phyloP scores from a whole-genome alignment of 1,284 basidiomycete species.

The Takashimella koratensis region DNA sequence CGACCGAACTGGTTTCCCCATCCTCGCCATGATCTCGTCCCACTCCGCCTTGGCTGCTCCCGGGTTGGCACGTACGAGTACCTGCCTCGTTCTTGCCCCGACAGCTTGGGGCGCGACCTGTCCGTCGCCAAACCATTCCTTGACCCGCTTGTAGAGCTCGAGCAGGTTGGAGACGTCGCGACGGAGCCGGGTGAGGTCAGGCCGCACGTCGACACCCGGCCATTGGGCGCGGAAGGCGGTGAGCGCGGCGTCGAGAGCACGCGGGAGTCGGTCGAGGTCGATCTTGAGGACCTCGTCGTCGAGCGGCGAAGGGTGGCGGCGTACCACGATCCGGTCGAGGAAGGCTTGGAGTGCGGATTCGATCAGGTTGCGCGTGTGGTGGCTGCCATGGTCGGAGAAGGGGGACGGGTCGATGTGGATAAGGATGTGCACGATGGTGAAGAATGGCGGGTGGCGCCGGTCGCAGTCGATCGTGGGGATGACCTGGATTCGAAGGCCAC shows the following conservation, averaged over 20 bases:
- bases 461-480: slow-evolving; percentile 95
- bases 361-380: background rate
- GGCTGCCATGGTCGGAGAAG: background rate
- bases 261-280: background rate
- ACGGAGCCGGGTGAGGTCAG: background rate
- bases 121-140: background rate
- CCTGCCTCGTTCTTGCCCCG: background rate
- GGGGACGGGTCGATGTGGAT: background rate
- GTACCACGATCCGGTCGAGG: background rate
- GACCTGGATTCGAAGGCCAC: slow-evolving; percentile 50
- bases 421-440: background rate
- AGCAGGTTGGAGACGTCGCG: background rate
- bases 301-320: background rate
- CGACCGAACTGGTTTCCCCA: background rate
- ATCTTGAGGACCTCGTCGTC: background rate
- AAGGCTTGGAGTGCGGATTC: background rate
- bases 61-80: background rate
- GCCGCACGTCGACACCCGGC: background rate
- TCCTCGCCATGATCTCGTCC: background rate
- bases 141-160: background rate
- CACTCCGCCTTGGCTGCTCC: background rate
- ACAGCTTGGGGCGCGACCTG: no score
- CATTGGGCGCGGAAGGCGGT: background rate
- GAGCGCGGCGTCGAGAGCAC: background rate
- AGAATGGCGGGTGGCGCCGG: slow-evolving; percentile 8